phyloP scores from a whole-genome alignment of 768 basidiomycete genomes.

The Cystobasidium ongulense region DNA sequence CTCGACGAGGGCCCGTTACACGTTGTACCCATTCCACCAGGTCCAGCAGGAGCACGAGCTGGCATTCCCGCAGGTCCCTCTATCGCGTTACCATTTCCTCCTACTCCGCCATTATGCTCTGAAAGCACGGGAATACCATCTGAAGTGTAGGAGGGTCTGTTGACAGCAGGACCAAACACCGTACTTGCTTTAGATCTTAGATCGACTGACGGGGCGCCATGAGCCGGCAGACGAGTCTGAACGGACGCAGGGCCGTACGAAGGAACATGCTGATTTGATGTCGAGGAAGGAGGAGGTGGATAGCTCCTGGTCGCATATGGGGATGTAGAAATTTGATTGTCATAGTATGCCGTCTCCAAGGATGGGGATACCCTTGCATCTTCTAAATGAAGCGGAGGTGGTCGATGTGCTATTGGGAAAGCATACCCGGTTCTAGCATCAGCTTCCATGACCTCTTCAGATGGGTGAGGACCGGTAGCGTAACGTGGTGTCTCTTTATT shows the following conservation, averaged over 20 bases:
- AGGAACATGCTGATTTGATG: not conserved
- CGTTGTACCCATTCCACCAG: too few species aligned
- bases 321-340: too few species aligned
- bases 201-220: not conserved
- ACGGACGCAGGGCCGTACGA: not conserved
- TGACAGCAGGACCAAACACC: not conserved
- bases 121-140: conserved; percentile 20
- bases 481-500: not conserved
- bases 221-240: not conserved
- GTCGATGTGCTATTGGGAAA: not conserved
- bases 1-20: not conserved
- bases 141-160: not conserved
- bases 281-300: too few species aligned
- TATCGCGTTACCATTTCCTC: not conserved
- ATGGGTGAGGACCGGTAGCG: not conserved
- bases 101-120: not conserved
- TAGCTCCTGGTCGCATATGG: not conserved
- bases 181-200: conserved; percentile 7
- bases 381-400: not conserved
- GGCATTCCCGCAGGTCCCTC: not conserved
- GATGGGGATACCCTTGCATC: not conserved
- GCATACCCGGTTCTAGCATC: not conserved
- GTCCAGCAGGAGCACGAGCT: too few species aligned
- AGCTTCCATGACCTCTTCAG: not conserved
- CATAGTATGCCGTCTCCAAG: not conserved